Percentiles rank a stretch among this genome's conserved stretches.
phyloP scores from a whole-genome alignment of 352 stramenopile species.

The Phytophthora ramorum region DNA sequence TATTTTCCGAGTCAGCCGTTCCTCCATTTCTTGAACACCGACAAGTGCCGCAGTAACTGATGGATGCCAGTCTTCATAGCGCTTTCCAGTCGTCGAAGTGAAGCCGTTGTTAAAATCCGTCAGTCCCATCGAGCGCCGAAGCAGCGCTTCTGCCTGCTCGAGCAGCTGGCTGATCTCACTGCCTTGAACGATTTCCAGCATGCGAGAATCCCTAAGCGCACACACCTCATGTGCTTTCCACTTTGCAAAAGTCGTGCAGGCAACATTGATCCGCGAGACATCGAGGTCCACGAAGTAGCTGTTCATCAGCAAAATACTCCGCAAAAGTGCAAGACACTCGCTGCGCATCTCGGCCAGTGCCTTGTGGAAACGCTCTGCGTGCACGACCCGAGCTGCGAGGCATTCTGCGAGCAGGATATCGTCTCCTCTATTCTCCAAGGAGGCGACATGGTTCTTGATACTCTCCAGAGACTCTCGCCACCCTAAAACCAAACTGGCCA shows the following conservation, averaged over 20 bases:
- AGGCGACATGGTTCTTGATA: conserved; percentile 46
- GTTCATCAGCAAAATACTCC: conserved; percentile 62
- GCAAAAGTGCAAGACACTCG: conserved; percentile 54
- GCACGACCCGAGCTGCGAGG: conserved; percentile 32
- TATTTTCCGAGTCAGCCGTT: conserved; percentile 44
- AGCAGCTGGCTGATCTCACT: conserved; percentile 50
- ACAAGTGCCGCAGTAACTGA: conserved; percentile 37
- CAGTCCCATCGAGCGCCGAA: conserved; percentile 52
- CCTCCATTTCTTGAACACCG: conserved; percentile 41
- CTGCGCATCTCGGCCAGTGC: conserved; percentile 42
- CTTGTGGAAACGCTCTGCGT: conserved; percentile 51
- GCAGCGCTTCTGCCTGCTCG: conserved; percentile 30
- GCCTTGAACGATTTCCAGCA: conserved; percentile 46
- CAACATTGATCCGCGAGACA: conserved; percentile 52
- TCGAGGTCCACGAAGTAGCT: conserved; percentile 68
- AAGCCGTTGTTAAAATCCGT: conserved; percentile 54
- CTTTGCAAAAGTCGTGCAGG: conserved; percentile 30
- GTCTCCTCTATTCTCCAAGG: conserved; percentile 38
- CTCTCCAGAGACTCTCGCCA: conserved; percentile 38
- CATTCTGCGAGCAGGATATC: conserved; percentile 42
- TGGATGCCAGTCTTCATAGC: conserved; percentile 62
- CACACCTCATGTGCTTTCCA: conserved; percentile 50
- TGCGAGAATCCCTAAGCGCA: conserved; percentile 43
- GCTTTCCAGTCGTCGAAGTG: conserved; percentile 42
- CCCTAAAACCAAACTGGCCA: conserved; percentile 34